phyloP scores from a whole-genome alignment of 148 eudicot species.

The Camellia sinensis region DNA sequence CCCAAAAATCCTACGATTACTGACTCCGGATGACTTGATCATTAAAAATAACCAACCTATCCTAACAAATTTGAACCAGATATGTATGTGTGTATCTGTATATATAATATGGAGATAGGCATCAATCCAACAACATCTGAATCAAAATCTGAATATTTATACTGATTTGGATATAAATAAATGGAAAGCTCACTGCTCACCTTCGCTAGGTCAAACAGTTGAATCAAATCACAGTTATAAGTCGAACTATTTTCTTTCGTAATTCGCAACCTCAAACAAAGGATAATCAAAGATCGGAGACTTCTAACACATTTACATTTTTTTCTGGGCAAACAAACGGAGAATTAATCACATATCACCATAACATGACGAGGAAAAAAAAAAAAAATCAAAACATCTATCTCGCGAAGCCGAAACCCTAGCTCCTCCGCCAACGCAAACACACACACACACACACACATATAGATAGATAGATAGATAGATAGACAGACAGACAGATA shows the following conservation, averaged over 20 bases:
- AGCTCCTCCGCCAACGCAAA: not conserved
- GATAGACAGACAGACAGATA: too few relatives aligned
- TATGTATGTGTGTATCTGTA: too few relatives aligned
- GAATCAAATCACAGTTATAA: not conserved
- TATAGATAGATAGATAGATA: not conserved
- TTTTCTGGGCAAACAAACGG: not conserved
- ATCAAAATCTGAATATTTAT: slow-evolving; percentile 30
- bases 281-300: not conserved
- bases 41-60: too few relatives aligned
- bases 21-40: too few relatives aligned
- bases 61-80: too few relatives aligned
- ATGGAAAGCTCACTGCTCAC: too few relatives aligned
- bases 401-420: not conserved
- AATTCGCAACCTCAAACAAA: not conserved
- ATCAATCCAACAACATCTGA: too few relatives aligned
- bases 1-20: too few relatives aligned
- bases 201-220: too few relatives aligned
- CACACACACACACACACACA: not conserved
- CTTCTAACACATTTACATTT: not conserved
- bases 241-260: not conserved
- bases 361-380: not conserved
- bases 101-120: too few relatives aligned
- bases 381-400: not conserved
- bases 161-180: too few relatives aligned
- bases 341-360: not conserved